Evolutionary conservation across 148 eudicot genomes (phyloP).

Genomic region (Limonium bicolor): DNA sequence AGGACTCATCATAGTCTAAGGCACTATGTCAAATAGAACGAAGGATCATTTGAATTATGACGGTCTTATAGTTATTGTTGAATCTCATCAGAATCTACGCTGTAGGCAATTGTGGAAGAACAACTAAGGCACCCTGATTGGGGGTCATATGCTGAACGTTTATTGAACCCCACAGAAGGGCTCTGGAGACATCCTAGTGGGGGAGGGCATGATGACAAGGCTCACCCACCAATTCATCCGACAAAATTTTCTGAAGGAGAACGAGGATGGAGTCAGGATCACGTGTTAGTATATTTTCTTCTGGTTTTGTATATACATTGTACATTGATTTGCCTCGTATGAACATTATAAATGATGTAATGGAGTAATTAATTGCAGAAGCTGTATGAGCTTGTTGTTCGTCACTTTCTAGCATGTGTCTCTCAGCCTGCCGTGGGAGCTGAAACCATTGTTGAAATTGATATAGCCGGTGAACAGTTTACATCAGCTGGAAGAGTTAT

Average conservation of each 20-base stretch:
- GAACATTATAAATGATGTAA: not conserved
- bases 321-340: not conserved
- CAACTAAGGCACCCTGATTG: conserved; percentile 80
- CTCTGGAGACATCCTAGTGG: conserved; percentile 78
- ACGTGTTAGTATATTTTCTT: conserved; percentile 13
- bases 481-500: conserved; percentile 84
- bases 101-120: conserved; percentile 75
- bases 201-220: conserved; percentile 98
- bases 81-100: too few species aligned
- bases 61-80: too few species aligned
- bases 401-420: conserved; percentile 94
- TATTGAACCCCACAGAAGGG: conserved; percentile 67
- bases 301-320: not conserved
- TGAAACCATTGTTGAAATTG: conserved; percentile 84
- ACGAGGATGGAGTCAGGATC: conserved; percentile 84
- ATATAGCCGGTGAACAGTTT: conserved; percentile 81
- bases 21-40: too few species aligned
- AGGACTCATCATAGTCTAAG: too few species aligned
- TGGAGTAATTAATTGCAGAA: conserved; percentile 44
- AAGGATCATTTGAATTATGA: too few species aligned
- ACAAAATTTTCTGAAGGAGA: conserved; percentile 91
- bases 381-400: conserved; percentile 90
- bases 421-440: conserved; percentile 99
- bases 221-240: conserved; percentile 99
- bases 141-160: conserved; percentile 81